Base-by-base conservation (phyloP, 768 basidiomycete genomes). In the Plicaturopsis crispa region DNA sequence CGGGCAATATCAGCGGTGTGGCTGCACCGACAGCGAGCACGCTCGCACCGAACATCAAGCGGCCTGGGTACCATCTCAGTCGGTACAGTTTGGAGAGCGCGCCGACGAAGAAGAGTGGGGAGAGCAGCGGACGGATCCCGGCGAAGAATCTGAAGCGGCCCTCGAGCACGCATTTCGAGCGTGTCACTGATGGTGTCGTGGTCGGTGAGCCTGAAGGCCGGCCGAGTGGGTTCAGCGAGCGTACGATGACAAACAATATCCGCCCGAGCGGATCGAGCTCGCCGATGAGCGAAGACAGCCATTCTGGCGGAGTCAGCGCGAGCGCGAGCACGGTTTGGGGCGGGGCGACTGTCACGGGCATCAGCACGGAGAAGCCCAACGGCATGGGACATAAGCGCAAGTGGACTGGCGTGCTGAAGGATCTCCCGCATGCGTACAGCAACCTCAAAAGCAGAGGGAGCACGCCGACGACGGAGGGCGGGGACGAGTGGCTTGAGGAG, bases 41-140 rank as follows among this genome's bases (percentile, higher is more conserved):
- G 19, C 66, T 67, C 48, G 76, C 65, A 5, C 83, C 84, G 2
- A 70, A 79, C 46, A 50, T 82, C 24, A 70, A 73, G 47, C 60
- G 70, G 31, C 68, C 80, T 2, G 85, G 86, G 11, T 87, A 77
- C 47, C 67, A 70, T 36, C 61, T 90, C 6, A 77, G 75, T 2
- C 63, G 87, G 64, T 83, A 60, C 44, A n/a, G n/a, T n/a, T n/a
- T n/a, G n/a, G n/a, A n/a, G n/a, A n/a, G n/a, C n/a, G 33, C 7
- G 17, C 51, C 39, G 26, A 24, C 11, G 40, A 41, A n/a, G n/a
- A n/a, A n/a, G n/a, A n/a, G 13, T 13, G 26, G 17, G 2, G 24
- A n/a, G 34, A 22, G 31, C 16, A 5, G 38, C 19, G n/a, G 6
- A 13, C 13, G 7, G 14, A 5, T 33, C 28, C 19, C 41, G 35